phyloP scores from a whole-genome alignment of 108 stramenopile genomes.

The Cyclotella baltica region DNA sequence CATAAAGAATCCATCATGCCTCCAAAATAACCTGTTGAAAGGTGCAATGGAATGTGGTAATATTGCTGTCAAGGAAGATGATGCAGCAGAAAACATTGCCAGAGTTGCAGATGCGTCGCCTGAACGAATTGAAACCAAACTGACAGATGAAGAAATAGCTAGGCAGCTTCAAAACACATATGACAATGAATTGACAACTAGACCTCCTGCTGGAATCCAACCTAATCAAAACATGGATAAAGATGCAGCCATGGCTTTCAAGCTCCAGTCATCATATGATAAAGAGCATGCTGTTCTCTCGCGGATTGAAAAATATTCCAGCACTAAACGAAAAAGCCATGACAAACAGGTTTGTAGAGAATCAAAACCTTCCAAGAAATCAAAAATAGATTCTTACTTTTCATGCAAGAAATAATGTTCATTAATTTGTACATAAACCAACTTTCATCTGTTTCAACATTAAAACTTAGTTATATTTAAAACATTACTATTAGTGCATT shows the following conservation, averaged over 20 bases:
- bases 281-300: constrained; percentile 58
- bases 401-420: constrained; percentile 13
- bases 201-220: neutral
- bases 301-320: constrained; percentile 49
- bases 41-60: too few species aligned
- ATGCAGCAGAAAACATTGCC: neutral
- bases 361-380: constrained; percentile 18
- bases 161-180: constrained; percentile 22
- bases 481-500: too few species aligned
- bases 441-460: neutral
- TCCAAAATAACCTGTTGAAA: too few species aligned
- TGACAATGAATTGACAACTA: constrained; percentile 10
- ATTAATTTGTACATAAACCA: neutral
- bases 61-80: neutral
- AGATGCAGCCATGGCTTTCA: constrained; percentile 68
- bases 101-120: neutral
- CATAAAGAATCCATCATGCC: neutral
- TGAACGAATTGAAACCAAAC: neutral
- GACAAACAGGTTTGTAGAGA: constrained; percentile 1
- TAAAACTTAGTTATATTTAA: too few species aligned
- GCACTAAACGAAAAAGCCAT: constrained; percentile 22
- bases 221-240: constrained; percentile 35
- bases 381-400: constrained; percentile 46
- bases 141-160: constrained; percentile 41
- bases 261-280: constrained; percentile 77